These are phyloP conservation scores for Neurospora sp. DNA, from an alignment of 2,329 filamentous ascomycete genomes.

Conservation along the genomic window DNA sequence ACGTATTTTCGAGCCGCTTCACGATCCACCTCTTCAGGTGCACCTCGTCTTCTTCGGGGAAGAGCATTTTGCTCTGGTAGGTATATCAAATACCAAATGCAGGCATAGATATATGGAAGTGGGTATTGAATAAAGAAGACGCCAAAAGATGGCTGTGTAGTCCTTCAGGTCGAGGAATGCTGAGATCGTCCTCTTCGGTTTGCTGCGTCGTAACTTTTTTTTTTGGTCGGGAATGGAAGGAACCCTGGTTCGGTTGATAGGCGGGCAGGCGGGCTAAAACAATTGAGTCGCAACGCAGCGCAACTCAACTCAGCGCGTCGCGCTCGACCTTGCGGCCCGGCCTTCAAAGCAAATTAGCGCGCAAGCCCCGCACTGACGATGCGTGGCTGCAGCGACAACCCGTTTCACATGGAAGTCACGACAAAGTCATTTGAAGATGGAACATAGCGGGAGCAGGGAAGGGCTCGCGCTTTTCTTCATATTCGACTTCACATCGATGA, in stretches of 20 bases:
- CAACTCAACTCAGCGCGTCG: neutral
- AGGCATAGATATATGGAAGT: neutral
- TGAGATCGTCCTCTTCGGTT: neutral
- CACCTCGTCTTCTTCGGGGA: conserved; percentile 50
- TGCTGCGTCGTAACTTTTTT: neutral
- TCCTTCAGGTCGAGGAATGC: neutral
- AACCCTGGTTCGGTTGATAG: neutral
- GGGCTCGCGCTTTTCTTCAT: neutral
- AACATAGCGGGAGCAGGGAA: neutral
- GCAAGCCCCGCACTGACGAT: neutral
- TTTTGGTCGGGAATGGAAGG: neutral
- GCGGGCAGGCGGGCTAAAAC: neutral
- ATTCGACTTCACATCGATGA: neutral
- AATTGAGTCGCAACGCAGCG: neutral
- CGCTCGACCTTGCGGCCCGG: neutral
- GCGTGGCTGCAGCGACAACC: neutral
- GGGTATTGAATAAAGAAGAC: neutral
- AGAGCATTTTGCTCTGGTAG: conserved; percentile 39
- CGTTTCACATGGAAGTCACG: neutral
- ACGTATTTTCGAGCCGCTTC: conserved; percentile 67
- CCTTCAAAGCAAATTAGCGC: neutral
- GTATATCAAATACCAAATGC: neutral
- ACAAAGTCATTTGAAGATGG: neutral
- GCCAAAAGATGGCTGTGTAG: neutral
- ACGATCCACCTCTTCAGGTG: conserved; percentile 69